Base-by-base conservation (phyloP, 768 basidiomycete species). In the Suillus discolor region DNA sequence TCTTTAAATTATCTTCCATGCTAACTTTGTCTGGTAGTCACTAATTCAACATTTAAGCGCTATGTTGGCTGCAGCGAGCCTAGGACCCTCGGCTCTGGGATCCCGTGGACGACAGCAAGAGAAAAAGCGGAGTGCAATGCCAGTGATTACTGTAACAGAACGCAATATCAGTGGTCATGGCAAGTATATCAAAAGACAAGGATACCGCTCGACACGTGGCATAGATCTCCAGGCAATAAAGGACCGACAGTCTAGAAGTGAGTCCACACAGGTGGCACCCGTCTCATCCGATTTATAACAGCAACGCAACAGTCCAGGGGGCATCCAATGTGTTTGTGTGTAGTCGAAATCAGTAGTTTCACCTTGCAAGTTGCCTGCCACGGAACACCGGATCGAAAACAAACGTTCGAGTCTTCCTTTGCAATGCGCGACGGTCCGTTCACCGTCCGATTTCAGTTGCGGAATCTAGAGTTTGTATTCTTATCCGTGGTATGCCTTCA, bases 401-500 rank as follows among this genome's bases (percentile, higher is more conserved):
- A 42, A 42, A 6, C 41, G 4, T 42, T 42, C 18, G 16, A 18
- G 18, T 42, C 42, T 42, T 49, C 23, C n/a, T 47, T 66, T 18
- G 44, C 55, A 0, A 59, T 66, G 63, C 20, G 51, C 8, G 57
- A 65, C 34, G 55, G 62, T 2, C 57, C 49, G 11, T 36, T 64
- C 13, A 51, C 55, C 4, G 23, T 66, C 28, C 44, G 44, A 7
- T 20, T 36, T 16, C 28, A 53, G 12, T 2, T 53, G 23, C 42
- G 34, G 23, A 42, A 45, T 34, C 62, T 53, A 23, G 62, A 57
- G 4, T 66, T 66, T n/a, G 62, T 62, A 18, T 66, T 64, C 25
- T 47, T 74, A 41, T 73, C 31, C 31, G 31, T 31, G 31, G 31
- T 31, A 31, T 31, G 31, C 6, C 31, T 31, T 31, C 6, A 31